Base-by-base conservation (phyloP, 2,329 filamentous ascomycete genomes). In the Talaromyces sp. region DNA sequence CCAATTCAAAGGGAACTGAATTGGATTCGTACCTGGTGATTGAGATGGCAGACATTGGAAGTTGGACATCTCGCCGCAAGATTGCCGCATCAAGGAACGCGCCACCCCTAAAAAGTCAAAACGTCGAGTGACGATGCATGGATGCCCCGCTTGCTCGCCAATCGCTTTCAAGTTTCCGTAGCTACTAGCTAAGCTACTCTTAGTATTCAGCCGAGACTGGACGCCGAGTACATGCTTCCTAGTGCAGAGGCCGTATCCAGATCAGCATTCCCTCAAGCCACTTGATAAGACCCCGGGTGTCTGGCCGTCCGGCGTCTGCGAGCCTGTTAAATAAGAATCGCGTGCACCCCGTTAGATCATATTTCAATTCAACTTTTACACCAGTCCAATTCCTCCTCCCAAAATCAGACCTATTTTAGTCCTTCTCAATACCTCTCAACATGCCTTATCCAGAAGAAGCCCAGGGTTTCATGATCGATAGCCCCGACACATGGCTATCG, bases 401-500 rank as follows among this genome's bases (percentile, higher is more conserved):
- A 22, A 22, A 56, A 22, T 2, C 11, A 56, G 33, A 10, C 33
- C 39, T 10, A 24, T 8, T 16, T 4, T 27, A 47, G 27, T 22
- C 24, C n/a, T 19, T 56, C n/a, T 54, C 24, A 37, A 2, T 11
- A 56, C 22, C 16, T 56, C 16, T 22, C 50, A 72, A 68, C 5
- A 82, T 82, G 80, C 76, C 77, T 66, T 81, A 81, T 66, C 79
- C 79, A 60, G 79, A 81, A 35, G 76, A 78, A 70, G 79, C 80
- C 57, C 76, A 80, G 67, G 80, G 79, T 47, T 82, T 81, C 73
- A 79, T 80, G 74, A 78, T 85, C 69, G 82, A 88, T 66, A 87
- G 89, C 73, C 82, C 89, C 72, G 90, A 91, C 80, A 87, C 89
- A 74, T 87, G 83, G 80, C 84, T 79, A 68, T 77, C 81, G 22